A percentile compares a stretch with the other conserved stretches of the same genome.
These are phyloP conservation scores for Fomitopsis palustris DNA, from an alignment of 1,284 basidiomycete species.

Conservation along the genomic window DNA sequence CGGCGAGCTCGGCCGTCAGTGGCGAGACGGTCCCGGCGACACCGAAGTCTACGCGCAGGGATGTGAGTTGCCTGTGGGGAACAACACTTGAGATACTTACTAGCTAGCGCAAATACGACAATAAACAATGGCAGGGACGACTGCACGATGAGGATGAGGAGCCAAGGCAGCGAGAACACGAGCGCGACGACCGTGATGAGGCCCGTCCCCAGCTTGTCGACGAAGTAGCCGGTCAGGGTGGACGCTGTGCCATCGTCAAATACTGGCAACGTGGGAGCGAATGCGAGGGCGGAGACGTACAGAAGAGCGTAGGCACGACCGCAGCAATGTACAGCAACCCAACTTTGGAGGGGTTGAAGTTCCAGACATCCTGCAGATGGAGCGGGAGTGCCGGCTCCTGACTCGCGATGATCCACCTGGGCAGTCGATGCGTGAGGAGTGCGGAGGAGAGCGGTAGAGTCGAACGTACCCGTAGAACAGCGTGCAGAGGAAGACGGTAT, in stretches of 20 bases:
- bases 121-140: slow-evolving; percentile 58
- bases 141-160: slow-evolving; percentile 52
- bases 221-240: slow-evolving; percentile 56
- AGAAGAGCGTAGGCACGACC: slow-evolving; percentile 64
- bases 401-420: slow-evolving; percentile 49
- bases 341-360: slow-evolving; percentile 56
- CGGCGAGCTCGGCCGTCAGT: slow-evolving; percentile 60
- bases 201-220: slow-evolving; percentile 62
- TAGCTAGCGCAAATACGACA: slow-evolving; percentile 50
- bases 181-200: slow-evolving; percentile 51
- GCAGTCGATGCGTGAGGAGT: not conserved
- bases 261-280: not conserved
- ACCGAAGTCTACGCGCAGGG: slow-evolving; percentile 49
- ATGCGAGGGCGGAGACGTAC: slow-evolving; percentile 34
- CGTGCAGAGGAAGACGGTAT: slow-evolving; percentile 47
- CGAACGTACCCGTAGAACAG: slow-evolving; percentile 59
- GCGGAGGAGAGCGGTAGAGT: not conserved
- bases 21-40: slow-evolving; percentile 54
- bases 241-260: slow-evolving; percentile 41
- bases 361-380: slow-evolving; percentile 58
- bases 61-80: not conserved
- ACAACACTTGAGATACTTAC: slow-evolving; percentile 34
- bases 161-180: slow-evolving; percentile 63
- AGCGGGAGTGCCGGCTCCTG: slow-evolving; percentile 68
- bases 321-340: slow-evolving; percentile 71